Evolutionary conservation across 2,329 filamentous ascomycete genomes (phyloP), one percentile per base, ranked within the genome.

Genomic region (Xylariomycetidae sp.): DNA sequence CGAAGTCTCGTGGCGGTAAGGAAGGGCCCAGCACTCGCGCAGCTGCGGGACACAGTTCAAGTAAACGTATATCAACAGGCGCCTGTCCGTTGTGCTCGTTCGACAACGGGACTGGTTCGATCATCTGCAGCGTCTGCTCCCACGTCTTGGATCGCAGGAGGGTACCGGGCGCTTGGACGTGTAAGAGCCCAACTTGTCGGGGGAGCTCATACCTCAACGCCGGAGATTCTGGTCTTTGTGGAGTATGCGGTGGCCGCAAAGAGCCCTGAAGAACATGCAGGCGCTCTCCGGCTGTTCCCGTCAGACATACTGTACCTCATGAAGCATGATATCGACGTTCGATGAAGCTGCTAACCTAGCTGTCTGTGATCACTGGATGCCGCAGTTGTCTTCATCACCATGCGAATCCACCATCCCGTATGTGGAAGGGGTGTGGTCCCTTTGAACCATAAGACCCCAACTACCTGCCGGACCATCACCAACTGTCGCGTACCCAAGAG

Each of bases 41-140:
- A n/a, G n/a, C n/a, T n/a, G n/a, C n/a, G n/a, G n/a, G n/a, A n/a
- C n/a, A n/a, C n/a, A n/a, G n/a, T n/a, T n/a, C n/a, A 43, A 39
- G 29, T 26, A 41, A 29, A 34, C 30, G 16, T n/a, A n/a, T n/a
- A n/a, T n/a, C n/a, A n/a, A n/a, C n/a, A 3, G 29, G 40, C 22
- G 32, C 35, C 31, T 84, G 84, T 49, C 61, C 69, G 1, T 64
- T 83, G 34, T 93, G 86, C 57, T 87, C 84, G 0, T 73, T 82
- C 31, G 60, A 63, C 31, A 89, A 87, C 51, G 60, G 68, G 5
- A 29, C 51, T 1, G 48, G 52, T 7, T 63, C 73, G 6, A 57
- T 76, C 2, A 82, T 74, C 4, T 92, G 86, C 54, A 59, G 58
- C 6, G 70, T 80, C 33, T 92, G 86, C 55, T 72, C 78, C 16